Conservation (phyloP, 1,139 yeast genomes). For the Suhomyces panamericanus region DNA sequence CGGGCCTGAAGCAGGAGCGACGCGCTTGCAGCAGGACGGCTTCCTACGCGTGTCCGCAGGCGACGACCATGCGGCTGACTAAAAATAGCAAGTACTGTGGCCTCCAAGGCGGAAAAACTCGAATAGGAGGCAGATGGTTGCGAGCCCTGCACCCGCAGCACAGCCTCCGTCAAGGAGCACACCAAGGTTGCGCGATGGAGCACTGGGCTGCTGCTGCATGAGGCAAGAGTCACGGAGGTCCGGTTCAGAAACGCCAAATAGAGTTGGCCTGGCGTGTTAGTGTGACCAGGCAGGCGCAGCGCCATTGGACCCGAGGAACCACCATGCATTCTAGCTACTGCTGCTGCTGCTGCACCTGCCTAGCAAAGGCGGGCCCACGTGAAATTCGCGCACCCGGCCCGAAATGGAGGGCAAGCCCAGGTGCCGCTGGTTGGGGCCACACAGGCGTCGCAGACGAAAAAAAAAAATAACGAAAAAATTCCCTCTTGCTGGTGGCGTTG, state of each 20-base stretch:
- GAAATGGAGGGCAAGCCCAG: background rate
- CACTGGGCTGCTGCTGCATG: slow-evolving; percentile 2
- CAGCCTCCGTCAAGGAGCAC: slow-evolving; percentile 12
- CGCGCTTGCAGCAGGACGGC: too few relatives aligned
- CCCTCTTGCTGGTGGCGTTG: slow-evolving; percentile 5
- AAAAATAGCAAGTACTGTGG: slow-evolving; percentile 1
- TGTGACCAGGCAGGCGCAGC: background rate
- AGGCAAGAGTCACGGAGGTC: slow-evolving; percentile 6
- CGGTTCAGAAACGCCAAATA: background rate
- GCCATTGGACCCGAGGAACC: background rate
- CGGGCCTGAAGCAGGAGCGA: background rate
- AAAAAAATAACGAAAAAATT: slow-evolving; percentile 8
- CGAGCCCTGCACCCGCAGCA: slow-evolving; percentile 8
- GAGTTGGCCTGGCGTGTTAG: background rate
- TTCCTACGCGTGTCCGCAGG: background rate
- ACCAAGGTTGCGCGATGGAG: slow-evolving; percentile 8
- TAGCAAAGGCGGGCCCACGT: background rate
- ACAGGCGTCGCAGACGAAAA: background rate
- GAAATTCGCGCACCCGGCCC: background rate
- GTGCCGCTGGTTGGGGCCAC: background rate
- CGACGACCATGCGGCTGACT: background rate
- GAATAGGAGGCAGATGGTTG: slow-evolving; percentile 8
- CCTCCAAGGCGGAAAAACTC: slow-evolving; percentile 1
- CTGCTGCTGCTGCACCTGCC: background rate
- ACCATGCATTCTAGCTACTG: too few relatives aligned